Evolutionary conservation across 345 rosid genomes (phyloP).

Genomic region (Xanthoceras sorbifolium): DNA sequence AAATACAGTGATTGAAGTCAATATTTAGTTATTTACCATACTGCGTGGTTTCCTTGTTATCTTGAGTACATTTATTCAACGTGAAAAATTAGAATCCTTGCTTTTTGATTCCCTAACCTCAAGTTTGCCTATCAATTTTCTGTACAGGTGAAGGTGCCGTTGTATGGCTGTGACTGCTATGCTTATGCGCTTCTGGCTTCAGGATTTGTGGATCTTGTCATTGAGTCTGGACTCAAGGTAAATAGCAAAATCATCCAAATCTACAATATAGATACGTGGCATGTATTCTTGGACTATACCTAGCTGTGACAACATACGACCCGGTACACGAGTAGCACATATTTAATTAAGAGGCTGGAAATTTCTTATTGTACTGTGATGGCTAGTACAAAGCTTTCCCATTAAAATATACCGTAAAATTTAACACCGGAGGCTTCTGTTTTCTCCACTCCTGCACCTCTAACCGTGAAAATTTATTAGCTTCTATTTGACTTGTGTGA

Average conservation of each 20-base stretch:
- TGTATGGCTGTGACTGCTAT: slow-evolving; percentile 98
- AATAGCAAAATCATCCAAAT: not conserved
- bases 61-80: not conserved
- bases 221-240: slow-evolving; percentile 95
- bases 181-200: slow-evolving; percentile 97
- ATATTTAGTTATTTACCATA: not conserved
- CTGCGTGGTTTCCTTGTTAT: not conserved
- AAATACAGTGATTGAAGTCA: not conserved
- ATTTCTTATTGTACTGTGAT: not conserved
- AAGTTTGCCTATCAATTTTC: not conserved
- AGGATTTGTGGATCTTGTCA: slow-evolving; percentile 91
- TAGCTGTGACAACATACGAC: not conserved
- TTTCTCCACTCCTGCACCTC: not conserved
- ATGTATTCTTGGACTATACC: not conserved
- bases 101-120: not conserved
- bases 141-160: slow-evolving; percentile 77
- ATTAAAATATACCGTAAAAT: not conserved
- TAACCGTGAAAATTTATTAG: not conserved
- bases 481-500: not conserved
- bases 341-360: not conserved
- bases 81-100: not conserved
- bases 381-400: not conserved
- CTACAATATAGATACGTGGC: not conserved
- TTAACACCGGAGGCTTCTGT: not conserved
- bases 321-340: not conserved